Evolutionary conservation across 306 rosid species (phyloP).

Genomic region (Trichosanthes cucumerina): DNA sequence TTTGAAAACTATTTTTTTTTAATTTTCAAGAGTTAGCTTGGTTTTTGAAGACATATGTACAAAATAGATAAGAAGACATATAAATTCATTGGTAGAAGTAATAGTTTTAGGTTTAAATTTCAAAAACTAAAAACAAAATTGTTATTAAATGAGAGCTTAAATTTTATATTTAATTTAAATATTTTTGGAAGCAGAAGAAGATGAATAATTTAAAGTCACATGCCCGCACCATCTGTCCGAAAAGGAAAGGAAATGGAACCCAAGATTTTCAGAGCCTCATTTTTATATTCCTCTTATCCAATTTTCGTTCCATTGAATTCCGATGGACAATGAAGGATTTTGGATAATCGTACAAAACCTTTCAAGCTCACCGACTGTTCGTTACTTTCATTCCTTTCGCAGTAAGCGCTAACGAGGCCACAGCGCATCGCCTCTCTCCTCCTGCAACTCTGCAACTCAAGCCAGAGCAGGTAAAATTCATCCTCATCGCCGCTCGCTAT

Average conservation of each 20-base stretch:
- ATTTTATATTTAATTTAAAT: no score
- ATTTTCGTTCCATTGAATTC: neutral
- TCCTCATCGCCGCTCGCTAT: neutral
- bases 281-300: neutral
- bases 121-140: no score
- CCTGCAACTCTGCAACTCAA: neutral
- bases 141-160: no score
- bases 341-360: neutral
- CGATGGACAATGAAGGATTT: neutral
- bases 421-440: neutral
- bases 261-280: constrained; percentile 14
- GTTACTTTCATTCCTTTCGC: neutral
- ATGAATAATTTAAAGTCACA: neutral
- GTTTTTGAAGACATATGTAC: no score
- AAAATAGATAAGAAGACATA: no score
- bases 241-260: constrained; percentile 22
- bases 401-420: neutral
- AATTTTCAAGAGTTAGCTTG: no score
- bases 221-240: neutral
- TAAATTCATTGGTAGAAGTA: no score
- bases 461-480: neutral
- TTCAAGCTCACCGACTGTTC: neutral
- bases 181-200: no score
- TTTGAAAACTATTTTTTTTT: no score
- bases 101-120: no score